phyloP scores from a whole-genome alignment of 2,329 filamentous ascomycete genomes.

The Penicillium sp. region DNA sequence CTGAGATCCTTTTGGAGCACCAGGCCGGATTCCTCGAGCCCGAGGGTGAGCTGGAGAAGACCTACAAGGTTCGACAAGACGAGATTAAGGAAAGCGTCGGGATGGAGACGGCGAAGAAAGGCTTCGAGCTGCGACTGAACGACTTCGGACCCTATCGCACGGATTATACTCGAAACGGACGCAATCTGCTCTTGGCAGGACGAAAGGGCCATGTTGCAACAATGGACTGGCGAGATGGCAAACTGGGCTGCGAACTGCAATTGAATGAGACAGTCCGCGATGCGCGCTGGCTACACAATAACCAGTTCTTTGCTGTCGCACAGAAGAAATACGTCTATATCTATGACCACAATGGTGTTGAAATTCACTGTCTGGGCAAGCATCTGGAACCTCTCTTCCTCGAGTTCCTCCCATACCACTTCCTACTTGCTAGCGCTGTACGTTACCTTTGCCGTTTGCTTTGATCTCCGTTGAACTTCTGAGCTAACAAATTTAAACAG shows the following conservation, averaged over 20 bases:
- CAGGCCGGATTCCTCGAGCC: conserved; percentile 83
- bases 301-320: conserved; percentile 88
- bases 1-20: conserved; percentile 91
- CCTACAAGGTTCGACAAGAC: conserved; percentile 88
- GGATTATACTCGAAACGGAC: conserved; percentile 89
- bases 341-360: conserved; percentile 87
- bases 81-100: conserved; percentile 77
- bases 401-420: conserved; percentile 96
- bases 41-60: conserved; percentile 85
- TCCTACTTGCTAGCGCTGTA: conserved; percentile 83
- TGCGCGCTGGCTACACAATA: conserved; percentile 90
- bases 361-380: conserved; percentile 87
- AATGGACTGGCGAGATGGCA: conserved; percentile 94
- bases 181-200: conserved; percentile 81
- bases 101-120: conserved; percentile 85
- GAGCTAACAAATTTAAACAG: conserved; percentile 46
- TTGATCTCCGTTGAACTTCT: background rate
- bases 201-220: conserved; percentile 93
- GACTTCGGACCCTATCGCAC: conserved; percentile 83
- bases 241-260: conserved; percentile 88
- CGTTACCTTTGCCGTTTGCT: conserved; percentile 39
- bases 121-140: conserved; percentile 85
- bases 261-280: conserved; percentile 89
- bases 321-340: conserved; percentile 98
- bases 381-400: conserved; percentile 91